Base-by-base conservation (phyloP, 805 yeast genomes). In the Tetrapisispora phaffii region DNA sequence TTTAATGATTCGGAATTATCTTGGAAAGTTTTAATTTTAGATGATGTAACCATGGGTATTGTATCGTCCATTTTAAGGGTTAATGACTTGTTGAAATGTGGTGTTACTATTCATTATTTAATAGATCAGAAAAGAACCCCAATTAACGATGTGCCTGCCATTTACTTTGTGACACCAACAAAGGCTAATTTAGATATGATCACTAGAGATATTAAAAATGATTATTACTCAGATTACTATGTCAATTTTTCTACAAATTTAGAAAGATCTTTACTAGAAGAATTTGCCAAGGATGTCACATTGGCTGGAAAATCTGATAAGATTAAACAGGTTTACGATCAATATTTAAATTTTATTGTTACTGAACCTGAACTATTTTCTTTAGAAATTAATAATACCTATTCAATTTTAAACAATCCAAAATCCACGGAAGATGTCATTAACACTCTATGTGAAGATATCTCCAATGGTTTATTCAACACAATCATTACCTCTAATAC, bases 1-100 rank as follows among this genome's bases (percentile, higher is more conserved):
- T 66, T 74, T 19, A 74, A 74, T 48, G 75, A 71, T 41, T 85
- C 80, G 53, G 87, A 82, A 51, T 72, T 85, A 44, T 72, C 82
- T 24, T 93, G 98, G 99, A 93, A 93, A 59, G 95, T 85, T 8
- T 72, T 93, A 41, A 77, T 93, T 5, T 72, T 93, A 52, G 99
- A 93, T 62, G 63, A 72, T 34, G 76, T 80, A 47, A 85, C 96
- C 34, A 85, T 95, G 26, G 83, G 84, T 16, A 82, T 93, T 35
- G 76, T 93, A 7, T 88, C 97, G 2, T 84, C 95, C 7, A 90
- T 93, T n/a, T 67, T 93, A 45, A 72, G 97, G 47, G 96, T 90
- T 49, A 87, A 87, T 55, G 98, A 94, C 62, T 71, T 93, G 52
- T 73, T 93, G 54, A 79, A 82, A 53, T 85, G 86, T 59, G 98